phyloP scores from a whole-genome alignment of 257 asterid genomes.

The Knoxia roxburghii region DNA sequence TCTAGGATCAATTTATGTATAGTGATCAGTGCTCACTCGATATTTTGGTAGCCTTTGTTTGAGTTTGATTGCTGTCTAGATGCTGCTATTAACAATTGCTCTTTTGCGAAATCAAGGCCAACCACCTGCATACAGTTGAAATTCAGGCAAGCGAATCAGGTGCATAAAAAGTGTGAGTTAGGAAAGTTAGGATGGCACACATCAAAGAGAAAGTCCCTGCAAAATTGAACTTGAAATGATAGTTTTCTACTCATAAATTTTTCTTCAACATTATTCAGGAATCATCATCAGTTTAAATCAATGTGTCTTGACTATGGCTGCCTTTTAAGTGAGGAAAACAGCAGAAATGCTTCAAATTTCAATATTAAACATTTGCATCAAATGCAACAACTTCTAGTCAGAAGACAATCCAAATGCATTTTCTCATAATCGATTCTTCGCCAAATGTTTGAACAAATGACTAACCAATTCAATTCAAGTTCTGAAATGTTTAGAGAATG shows the following conservation, averaged over 20 bases:
- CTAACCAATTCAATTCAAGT: not conserved
- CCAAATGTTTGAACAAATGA: no score
- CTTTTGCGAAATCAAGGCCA: conserved; percentile 84
- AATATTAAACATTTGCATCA: not conserved
- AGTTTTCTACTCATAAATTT: no score
- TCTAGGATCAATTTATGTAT: conserved; percentile 9
- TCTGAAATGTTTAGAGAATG: not conserved
- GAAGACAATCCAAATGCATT: not conserved
- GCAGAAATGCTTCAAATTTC: not conserved
- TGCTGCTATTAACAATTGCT: conserved; percentile 68
- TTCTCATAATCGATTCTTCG: no score
- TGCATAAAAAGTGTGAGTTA: not conserved
- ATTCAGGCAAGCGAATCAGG: not conserved
- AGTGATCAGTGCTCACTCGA: conserved; percentile 52
- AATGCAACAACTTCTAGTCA: not conserved
- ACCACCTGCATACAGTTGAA: conserved; percentile 39
- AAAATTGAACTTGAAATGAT: not conserved
- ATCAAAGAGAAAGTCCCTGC: not conserved
- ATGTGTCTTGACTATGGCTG: not conserved
- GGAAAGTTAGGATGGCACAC: not conserved
- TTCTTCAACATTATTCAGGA: not conserved
- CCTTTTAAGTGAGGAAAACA: not conserved
- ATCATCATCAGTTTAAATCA: not conserved
- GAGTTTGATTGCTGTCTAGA: conserved; percentile 54
- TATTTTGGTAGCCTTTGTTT: conserved; percentile 65